Conservation (phyloP, 768 basidiomycete species). For the Kwoniella shandongensis region DNA sequence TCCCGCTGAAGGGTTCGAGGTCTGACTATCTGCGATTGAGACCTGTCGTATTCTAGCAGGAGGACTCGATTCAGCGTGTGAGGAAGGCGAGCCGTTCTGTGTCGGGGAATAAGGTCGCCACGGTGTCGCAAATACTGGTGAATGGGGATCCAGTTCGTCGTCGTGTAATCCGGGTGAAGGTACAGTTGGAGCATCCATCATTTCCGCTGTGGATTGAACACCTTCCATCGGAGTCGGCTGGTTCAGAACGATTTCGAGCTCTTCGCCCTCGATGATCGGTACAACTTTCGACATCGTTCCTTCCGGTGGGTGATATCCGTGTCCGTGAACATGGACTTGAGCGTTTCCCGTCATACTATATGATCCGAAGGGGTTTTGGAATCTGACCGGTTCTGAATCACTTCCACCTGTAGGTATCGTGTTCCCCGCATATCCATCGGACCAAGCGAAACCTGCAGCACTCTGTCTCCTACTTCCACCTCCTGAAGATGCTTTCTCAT, state of each 20-base stretch:
- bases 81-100: conserved; percentile 1
- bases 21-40: too few species aligned
- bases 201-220: conserved; percentile 1
- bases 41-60: too few species aligned
- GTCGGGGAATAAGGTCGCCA: not conserved
- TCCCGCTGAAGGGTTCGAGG: too few species aligned
- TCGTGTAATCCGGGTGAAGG: too few species aligned
- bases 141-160: not conserved
- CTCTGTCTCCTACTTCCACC: conserved; percentile 1
- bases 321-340: too few species aligned
- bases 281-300: too few species aligned
- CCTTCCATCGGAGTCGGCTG: conserved; percentile 16
- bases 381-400: too few species aligned
- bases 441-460: conserved; percentile 32
- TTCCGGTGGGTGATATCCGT: too few species aligned
- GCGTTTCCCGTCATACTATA: too few species aligned
- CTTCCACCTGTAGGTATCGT: conserved; percentile 2
- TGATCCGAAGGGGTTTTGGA: too few species aligned
- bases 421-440: conserved; percentile 29
- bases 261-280: conserved; percentile 7
- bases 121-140: not conserved
- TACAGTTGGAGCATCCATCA: conserved; percentile 6
- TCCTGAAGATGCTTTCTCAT: not conserved
- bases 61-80: not conserved
- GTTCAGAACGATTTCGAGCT: conserved; percentile 19